Evolutionary conservation across 1,284 basidiomycete genomes (phyloP).

Genomic region (Mycena citricolor): DNA sequence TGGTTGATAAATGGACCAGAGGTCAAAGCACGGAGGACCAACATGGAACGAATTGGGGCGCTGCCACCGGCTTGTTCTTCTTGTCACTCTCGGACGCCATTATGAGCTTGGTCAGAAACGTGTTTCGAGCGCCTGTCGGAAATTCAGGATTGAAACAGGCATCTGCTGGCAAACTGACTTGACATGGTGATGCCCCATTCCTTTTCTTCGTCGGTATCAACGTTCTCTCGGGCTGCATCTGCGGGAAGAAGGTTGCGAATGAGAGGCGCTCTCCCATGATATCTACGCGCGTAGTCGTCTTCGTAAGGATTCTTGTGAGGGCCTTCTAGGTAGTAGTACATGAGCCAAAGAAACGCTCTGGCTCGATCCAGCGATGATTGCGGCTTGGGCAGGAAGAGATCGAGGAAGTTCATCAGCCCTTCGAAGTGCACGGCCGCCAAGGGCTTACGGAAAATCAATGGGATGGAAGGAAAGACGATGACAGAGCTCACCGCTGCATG

Average conservation of each 20-base stretch:
- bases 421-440: conserved; percentile 75
- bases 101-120: conserved; percentile 63
- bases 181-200: conserved; percentile 69
- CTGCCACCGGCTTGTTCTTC: conserved; percentile 38
- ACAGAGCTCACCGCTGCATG: conserved; percentile 57
- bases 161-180: conserved; percentile 4
- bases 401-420: conserved; percentile 70
- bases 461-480: conserved; percentile 4
- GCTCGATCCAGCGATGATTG: conserved; percentile 72
- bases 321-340: conserved; percentile 75
- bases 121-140: conserved; percentile 46
- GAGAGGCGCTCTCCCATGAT: conserved; percentile 55
- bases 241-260: conserved; percentile 48
- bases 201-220: conserved; percentile 67
- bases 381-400: conserved; percentile 76
- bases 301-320: conserved; percentile 64
- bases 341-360: conserved; percentile 75
- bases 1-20: neutral
- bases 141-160: neutral
- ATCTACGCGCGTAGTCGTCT: conserved; percentile 50
- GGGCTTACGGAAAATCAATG: conserved; percentile 43
- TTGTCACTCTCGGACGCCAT: conserved; percentile 48
- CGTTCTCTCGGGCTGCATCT: conserved; percentile 59
- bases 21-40: conserved; percentile 5
- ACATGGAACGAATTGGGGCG: conserved; percentile 47